Conservation (phyloP, 768 basidiomycete species). For the Suillus subluteus region DNA sequence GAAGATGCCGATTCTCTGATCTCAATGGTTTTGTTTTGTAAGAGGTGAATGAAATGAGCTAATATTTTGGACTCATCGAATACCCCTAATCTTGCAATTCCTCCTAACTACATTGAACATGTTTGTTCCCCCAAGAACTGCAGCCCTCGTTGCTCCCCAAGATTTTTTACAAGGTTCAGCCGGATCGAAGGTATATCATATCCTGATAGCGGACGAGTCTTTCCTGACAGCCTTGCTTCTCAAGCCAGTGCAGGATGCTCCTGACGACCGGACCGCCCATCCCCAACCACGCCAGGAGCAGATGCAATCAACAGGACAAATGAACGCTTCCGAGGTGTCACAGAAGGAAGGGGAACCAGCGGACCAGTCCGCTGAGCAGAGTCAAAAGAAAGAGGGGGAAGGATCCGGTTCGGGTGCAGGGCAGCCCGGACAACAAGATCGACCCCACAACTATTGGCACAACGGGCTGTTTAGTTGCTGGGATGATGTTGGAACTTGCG, state of each 20-base stretch:
- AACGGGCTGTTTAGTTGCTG: constrained; percentile 7
- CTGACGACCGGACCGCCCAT: not conserved
- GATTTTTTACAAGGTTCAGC: not conserved
- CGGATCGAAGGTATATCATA: not conserved
- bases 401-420: not conserved
- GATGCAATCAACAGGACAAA: constrained; percentile 1
- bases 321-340: not conserved
- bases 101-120: not conserved
- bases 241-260: not conserved
- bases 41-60: not conserved
- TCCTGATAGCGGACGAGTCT: not conserved
- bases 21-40: not conserved
- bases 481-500: constrained; percentile 9
- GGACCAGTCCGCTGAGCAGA: not conserved
- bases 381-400: not conserved
- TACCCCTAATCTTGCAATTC: constrained; percentile 4
- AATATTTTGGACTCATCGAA: not conserved
- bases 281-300: not conserved
- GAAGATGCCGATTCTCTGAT: not conserved
- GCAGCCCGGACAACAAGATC: not conserved
- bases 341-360: not conserved
- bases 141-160: not conserved
- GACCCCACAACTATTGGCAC: constrained; percentile 1
- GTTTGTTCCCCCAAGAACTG: not conserved
- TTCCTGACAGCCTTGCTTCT: not conserved